Base-by-base conservation (phyloP, 1,284 basidiomycete species). In the Sporisorium scitamineum region DNA sequence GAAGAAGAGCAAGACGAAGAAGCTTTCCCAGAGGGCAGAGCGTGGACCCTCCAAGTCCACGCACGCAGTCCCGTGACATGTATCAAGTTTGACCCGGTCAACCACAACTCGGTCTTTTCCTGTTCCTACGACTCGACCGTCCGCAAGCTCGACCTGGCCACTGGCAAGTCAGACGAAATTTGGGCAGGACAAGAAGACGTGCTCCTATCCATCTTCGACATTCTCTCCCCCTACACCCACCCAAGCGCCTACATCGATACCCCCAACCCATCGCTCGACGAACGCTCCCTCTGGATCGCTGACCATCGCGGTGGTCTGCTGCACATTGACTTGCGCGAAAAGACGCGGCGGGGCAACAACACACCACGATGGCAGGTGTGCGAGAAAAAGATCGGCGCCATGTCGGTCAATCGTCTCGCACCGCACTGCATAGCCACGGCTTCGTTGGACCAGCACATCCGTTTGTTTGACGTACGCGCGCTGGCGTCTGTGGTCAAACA, bases 321-420 rank as follows among this genome's bases (percentile, higher is more conserved):
- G 6, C 78, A 81, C 55, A 60, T 83, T n/a, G 83, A 85, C 26
- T n/a, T 79, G 37, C 72, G 83, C 22, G 71, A 76, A 41, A 61
- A 56, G 26, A 50, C 44, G 7, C 61, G 75, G 4, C 34, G 66
- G 4, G 65, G 71, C 9, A 58, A 63, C 54, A 59, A 50, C 13
- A 70, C 56, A 5, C 59, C 71, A 11, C 61, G 83, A 16, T 85
- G 83, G 83, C 82, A 84, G 56, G 76, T 83, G 11, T 80, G 78
- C 64, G 83, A 85, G 39, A 84, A 84, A 60, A 85, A 81, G 73
- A 81, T 85, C 61, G 83, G 83, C 24, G 81, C 78, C 37, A 70
- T 85, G 64, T 78, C 83, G n/a, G 71, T 85, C 48, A 83, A 84
- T 39, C 61, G 59, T 7, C 31, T 51, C 1, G 61, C 55, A 0